phyloP scores from a whole-genome alignment of 2,329 filamentous ascomycete genomes.

The Chrysoporthe cubensis region DNA sequence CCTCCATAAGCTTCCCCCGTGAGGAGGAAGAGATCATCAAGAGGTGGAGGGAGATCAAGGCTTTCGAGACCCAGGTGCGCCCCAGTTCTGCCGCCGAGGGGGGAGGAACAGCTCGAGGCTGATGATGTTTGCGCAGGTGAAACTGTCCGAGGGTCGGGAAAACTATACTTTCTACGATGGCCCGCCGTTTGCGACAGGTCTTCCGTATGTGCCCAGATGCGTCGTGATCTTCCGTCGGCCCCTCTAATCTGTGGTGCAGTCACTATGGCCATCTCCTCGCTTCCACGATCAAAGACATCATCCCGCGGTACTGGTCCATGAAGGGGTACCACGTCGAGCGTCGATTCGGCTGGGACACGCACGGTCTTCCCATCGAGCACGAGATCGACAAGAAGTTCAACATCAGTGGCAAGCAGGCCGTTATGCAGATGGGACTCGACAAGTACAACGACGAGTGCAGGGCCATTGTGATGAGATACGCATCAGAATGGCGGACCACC shows the following conservation, averaged over 20 bases:
- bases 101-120: neutral
- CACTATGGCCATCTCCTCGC: conserved; percentile 78
- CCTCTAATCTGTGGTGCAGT: conserved; percentile 16
- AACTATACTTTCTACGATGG: conserved; percentile 96
- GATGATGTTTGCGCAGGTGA: conserved; percentile 50
- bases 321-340: conserved; percentile 91
- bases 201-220: conserved; percentile 43
- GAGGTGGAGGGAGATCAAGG: conserved; percentile 89
- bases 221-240: neutral
- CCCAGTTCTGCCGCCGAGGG: neutral
- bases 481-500: conserved; percentile 83
- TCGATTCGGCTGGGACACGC: conserved; percentile 93
- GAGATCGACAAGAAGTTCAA: conserved; percentile 97
- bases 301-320: conserved; percentile 97
- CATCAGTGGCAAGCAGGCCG: conserved; percentile 78
- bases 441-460: conserved; percentile 92
- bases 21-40: conserved; percentile 85
- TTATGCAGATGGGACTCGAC: conserved; percentile 81
- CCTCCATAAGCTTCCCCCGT: conserved; percentile 91
- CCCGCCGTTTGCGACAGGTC: conserved; percentile 75
- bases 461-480: conserved; percentile 91
- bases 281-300: conserved; percentile 96
- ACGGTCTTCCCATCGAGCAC: conserved; percentile 92
- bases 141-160: conserved; percentile 80
- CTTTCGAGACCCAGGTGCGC: conserved; percentile 80